phyloP scores from a whole-genome alignment of 345 rosid species.

The Noccaea bulbosa region DNA sequence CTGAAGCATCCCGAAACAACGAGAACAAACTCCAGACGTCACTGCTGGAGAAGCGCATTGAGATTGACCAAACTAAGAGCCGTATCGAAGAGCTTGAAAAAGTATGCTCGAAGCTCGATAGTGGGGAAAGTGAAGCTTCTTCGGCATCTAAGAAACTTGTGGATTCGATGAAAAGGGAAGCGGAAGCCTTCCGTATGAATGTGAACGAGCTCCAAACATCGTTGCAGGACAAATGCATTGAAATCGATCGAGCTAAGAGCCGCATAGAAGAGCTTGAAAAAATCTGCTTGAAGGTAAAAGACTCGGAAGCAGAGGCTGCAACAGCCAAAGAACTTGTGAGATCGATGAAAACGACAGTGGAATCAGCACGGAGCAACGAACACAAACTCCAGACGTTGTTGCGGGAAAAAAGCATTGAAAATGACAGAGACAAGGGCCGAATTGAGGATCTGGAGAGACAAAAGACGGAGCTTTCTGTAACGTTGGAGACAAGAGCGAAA shows the following conservation, averaged over 20 bases:
- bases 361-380: constrained; percentile 34
- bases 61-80: constrained; percentile 34
- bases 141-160: constrained; percentile 34
- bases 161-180: constrained; percentile 40
- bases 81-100: constrained; percentile 47
- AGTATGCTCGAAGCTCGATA: constrained; percentile 24
- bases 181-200: constrained; percentile 34
- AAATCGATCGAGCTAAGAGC: constrained; percentile 30
- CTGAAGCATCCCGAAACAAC: constrained; percentile 35
- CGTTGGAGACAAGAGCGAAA: constrained; percentile 32
- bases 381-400: constrained; percentile 37
- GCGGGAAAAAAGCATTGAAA: constrained; percentile 36
- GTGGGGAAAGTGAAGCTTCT: constrained; percentile 40
- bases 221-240: constrained; percentile 40
- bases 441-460: constrained; percentile 40
- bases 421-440: constrained; percentile 34
- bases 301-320: constrained; percentile 39
- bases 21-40: constrained; percentile 41
- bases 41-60: constrained; percentile 40
- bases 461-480: constrained; percentile 38
- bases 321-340: constrained; percentile 40
- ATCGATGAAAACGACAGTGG: constrained; percentile 25
- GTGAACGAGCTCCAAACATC: constrained; percentile 38
- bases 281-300: constrained; percentile 38
- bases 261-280: constrained; percentile 48